Percentiles rank a stretch among this genome's conserved stretches.
These are phyloP conservation scores for Vitis cinerea DNA, from an alignment of 164 flowering plant genomes.

Conservation along the genomic window DNA sequence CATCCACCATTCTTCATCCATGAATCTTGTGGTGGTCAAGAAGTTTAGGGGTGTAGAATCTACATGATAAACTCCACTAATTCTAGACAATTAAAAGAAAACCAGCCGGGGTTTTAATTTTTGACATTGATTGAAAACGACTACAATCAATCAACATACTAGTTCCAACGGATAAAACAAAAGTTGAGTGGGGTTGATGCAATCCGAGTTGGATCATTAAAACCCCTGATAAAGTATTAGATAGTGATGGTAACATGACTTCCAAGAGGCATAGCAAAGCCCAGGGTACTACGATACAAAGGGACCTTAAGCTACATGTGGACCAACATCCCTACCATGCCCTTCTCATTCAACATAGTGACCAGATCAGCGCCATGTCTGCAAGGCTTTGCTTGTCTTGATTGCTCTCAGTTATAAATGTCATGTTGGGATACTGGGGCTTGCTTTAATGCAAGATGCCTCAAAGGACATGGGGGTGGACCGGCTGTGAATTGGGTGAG, in stretches of 20 bases:
- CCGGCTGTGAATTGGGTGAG: no score
- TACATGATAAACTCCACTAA: no score
- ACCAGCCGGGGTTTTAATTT: neutral
- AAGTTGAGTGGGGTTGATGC: slow-evolving; percentile 9
- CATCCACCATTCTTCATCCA: no score
- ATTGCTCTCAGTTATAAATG: slow-evolving; percentile 9
- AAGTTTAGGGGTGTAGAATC: no score
- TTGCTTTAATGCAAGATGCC: no score
- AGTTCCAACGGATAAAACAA: slow-evolving; percentile 27
- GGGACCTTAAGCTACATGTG: slow-evolving; percentile 9
- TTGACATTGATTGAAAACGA: slow-evolving; percentile 3
- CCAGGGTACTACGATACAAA: slow-evolving; percentile 12
- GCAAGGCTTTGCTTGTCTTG: slow-evolving; percentile 14
- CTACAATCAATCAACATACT: slow-evolving; percentile 3
- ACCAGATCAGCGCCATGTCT: slow-evolving; percentile 10
- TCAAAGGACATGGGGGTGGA: no score
- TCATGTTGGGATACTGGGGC: neutral
- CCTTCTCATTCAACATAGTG: slow-evolving; percentile 17
- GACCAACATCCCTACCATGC: slow-evolving; percentile 11
- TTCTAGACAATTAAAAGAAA: no score
- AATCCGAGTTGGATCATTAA: slow-evolving; percentile 23
- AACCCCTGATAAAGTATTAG: slow-evolving; percentile 15
- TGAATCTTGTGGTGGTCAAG: no score
- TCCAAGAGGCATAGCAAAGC: slow-evolving; percentile 26
- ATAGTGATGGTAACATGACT: slow-evolving; percentile 25